A percentile compares a stretch with the other conserved stretches of the same genome.
Evolutionary conservation across 805 yeast species (phyloP).

Genomic region (Starmerella sp.): DNA sequence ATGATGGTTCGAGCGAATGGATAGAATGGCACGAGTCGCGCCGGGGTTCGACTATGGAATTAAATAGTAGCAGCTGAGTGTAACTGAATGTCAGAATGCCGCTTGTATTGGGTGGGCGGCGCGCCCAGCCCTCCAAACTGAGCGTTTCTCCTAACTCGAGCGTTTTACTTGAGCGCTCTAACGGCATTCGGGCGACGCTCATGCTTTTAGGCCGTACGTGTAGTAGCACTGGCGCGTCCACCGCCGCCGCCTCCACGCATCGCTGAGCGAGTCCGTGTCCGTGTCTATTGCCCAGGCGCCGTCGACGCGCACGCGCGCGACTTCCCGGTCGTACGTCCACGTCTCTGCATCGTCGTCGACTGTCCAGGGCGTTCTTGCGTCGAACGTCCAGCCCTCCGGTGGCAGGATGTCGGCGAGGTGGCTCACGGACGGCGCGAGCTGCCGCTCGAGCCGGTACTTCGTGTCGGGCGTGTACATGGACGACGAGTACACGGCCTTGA

Average conservation of each 20-base stretch:
- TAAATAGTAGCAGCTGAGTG: no score
- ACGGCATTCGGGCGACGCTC: not conserved
- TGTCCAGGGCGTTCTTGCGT: slow-evolving; percentile 49
- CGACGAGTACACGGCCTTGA: slow-evolving; percentile 38
- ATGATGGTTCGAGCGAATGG: no score
- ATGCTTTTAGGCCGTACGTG: not conserved
- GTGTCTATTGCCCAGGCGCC: slow-evolving; percentile 31
- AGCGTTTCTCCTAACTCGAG: no score
- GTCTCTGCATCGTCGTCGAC: slow-evolving; percentile 42
- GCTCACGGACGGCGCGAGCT: slow-evolving; percentile 55
- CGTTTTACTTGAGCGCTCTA: no score
- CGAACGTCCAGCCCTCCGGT: slow-evolving; percentile 67
- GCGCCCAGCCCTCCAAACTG: no score
- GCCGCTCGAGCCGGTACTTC: slow-evolving; percentile 36
- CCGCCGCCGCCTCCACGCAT: slow-evolving; percentile 33
- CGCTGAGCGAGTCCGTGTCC: slow-evolving; percentile 25
- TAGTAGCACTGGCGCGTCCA: slow-evolving; percentile 29
- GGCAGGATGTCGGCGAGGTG: slow-evolving; percentile 46
- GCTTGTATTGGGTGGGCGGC: no score
- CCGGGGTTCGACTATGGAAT: no score
- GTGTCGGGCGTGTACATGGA: slow-evolving; percentile 45
- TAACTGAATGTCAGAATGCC: no score
- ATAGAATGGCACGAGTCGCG: no score
- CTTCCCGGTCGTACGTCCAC: slow-evolving; percentile 43
- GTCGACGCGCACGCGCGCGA: slow-evolving; percentile 25